Evolutionary conservation across 1,139 yeast species (phyloP), one percentile per base, ranked within the genome.

Genomic region (Suhomyces atakaporum): DNA sequence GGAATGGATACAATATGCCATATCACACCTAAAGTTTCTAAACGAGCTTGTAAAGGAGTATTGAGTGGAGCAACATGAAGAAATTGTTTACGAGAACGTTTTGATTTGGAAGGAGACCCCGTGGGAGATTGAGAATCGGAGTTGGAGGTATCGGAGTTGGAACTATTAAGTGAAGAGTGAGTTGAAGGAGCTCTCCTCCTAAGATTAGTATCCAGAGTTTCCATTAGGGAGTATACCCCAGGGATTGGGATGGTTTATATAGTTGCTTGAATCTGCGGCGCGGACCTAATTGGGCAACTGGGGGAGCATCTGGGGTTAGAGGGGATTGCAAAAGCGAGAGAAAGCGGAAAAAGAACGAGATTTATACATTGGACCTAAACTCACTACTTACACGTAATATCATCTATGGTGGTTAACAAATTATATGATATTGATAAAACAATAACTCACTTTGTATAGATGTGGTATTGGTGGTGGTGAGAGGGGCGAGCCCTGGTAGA

Each of bases 1-100:
- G 94, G 88, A 29, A 90, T 81, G 3, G 87, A 73, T 16, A 86
- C 69, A 3, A 85, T 79, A 58, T 89, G 96, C 80, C 87, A 78
- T 4, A 86, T 71, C 14, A 90, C 79, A 1, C 82, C 82, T 4
- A 83, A 53, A 1, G 92, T 87, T 52, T 88, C 84, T 21, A 84
- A 55, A 35, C 96, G 62, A 44, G 84, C 69, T 15, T 62, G 53
- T 38, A 78, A 47, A 1, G 90, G 86, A 1, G 80, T 75, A 25
- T 64, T 59, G 29, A 79, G 51, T 0, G 85, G 84, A 0, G 84
- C 79, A 37, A 71, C 54, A 42, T 70, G 57, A 30, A 69, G 27
- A 18, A 27, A 25, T n/a, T 26, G n/a, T n/a, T n/a, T n/a, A n/a
- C n/a, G n/a, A n/a, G n/a, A n/a, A n/a, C n/a, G n/a, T n/a, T n/a